These are phyloP conservation scores for Lactarius evosmus DNA, from an alignment of 768 basidiomycete species.

Conservation along the genomic window DNA sequence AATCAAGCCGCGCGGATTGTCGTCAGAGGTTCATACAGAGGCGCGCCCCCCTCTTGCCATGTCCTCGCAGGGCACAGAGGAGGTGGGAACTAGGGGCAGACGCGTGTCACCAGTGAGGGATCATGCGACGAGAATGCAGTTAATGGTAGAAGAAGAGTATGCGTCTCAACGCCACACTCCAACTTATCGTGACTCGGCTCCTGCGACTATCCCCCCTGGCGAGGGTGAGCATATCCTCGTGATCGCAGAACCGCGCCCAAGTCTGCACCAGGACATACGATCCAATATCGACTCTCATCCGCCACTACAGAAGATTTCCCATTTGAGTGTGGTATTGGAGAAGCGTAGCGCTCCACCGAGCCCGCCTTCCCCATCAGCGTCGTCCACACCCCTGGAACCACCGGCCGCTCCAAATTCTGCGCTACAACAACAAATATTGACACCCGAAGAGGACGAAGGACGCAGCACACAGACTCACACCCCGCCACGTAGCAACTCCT, in stretches of 20 bases:
- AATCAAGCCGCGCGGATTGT: slow-evolving; percentile 19
- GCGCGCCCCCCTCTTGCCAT: slow-evolving; percentile 1
- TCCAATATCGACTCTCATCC: neutral
- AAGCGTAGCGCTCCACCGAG: neutral
- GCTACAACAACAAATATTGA: neutral
- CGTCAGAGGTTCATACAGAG: slow-evolving; percentile 20
- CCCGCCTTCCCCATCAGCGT: neutral
- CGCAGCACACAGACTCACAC: neutral
- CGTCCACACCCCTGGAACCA: neutral
- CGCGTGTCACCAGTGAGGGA: slow-evolving; percentile 15
- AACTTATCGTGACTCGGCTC: slow-evolving; percentile 7
- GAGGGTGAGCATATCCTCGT: neutral
- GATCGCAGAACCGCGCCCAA: neutral
- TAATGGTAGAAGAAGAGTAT: slow-evolving; percentile 3
- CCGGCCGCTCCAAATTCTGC: neutral
- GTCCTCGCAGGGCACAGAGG: slow-evolving; percentile 8
- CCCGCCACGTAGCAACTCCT: neutral
- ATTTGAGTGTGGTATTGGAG: neutral
- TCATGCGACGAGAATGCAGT: slow-evolving; percentile 4
- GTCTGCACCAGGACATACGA: neutral
- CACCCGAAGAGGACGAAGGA: neutral
- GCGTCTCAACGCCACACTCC: neutral
- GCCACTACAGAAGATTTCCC: neutral
- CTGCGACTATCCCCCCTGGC: neutral
- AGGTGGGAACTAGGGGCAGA: neutral